phyloP scores from a whole-genome alignment of 805 yeast genomes.

The Yarrowia bubula region DNA sequence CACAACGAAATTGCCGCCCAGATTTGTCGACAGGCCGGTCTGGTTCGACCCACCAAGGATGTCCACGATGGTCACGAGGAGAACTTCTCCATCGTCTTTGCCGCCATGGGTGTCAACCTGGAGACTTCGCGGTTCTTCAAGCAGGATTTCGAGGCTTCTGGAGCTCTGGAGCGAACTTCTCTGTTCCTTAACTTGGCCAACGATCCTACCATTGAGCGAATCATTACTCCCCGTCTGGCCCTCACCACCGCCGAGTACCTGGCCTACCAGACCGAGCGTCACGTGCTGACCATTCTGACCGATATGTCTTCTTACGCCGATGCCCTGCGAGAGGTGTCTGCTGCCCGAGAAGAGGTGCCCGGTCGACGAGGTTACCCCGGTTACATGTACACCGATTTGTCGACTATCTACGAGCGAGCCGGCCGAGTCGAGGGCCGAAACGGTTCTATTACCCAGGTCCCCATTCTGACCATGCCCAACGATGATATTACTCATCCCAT shows the following conservation, averaged over 20 bases:
- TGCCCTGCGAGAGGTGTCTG: constrained; percentile 98
- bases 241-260: constrained; percentile 97
- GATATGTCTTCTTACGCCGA: constrained; percentile 99
- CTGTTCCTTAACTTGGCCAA: constrained; percentile 96
- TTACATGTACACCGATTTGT: constrained; percentile 99
- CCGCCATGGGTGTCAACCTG: constrained; percentile 99
- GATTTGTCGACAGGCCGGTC: constrained; percentile 98
- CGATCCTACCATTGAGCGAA: constrained; percentile 99
- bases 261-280: constrained; percentile 99
- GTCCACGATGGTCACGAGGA: constrained; percentile 99
- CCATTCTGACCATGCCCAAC: constrained; percentile 98
- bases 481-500: constrained; percentile 99
- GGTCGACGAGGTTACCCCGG: constrained; percentile 99
- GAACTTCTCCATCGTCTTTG: constrained; percentile 97
- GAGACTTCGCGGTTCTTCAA: constrained; percentile 98
- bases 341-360: constrained; percentile 99
- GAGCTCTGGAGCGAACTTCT: constrained; percentile 96
- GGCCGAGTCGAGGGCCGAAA: constrained; percentile 99
- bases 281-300: constrained; percentile 94
- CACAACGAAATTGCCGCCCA: constrained; percentile 99
- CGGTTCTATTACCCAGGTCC: constrained; percentile 98
- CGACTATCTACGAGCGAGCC: constrained; percentile 98
- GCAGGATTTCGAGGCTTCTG: constrained; percentile 99
- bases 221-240: constrained; percentile 98
- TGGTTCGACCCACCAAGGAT: constrained; percentile 98